Evolutionary conservation across 1,284 basidiomycete species (phyloP), one percentile per base, ranked within the genome.

Genomic region (Pterula multifida): DNA sequence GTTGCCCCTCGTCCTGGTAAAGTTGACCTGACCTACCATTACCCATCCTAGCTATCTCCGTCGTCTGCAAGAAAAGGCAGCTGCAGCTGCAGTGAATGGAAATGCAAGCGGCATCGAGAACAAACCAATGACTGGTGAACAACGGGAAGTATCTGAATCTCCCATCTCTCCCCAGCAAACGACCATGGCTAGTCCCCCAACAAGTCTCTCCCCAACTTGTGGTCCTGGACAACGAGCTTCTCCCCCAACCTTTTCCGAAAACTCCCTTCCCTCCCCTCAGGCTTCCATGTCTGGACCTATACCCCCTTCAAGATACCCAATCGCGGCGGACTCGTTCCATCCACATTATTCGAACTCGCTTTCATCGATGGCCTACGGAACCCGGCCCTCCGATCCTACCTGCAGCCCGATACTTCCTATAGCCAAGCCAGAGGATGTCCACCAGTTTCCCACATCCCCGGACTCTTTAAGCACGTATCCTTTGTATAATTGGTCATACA

Each of bases 51-150:
- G 85, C 49, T 89, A 89, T 63, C 68, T 89, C 48, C 76, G 86
- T 28, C 76, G 86, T 12, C 69, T 89, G 25, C 85, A 89, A 65
- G 85, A 88, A 62, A 83, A 82, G 1, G 79, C 79, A 2, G 79
- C 80, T 0, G 80, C 81, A 0, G 73, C 79, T n/a, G 70, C 73
- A 1, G 66, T 69, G 6, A 63, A 63, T 47, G 61, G 50, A 56
- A 71, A 64, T 53, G 58, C 67, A 57, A 56, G 65, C 50, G 51
- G 65, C 35, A 61, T 58, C 49, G 58, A 67, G 48, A 61, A 63
- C 46, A 70, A 70, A 49, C 58, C 61, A 19, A 6, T 4, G 9
- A 42, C 19, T 42, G 17, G n/a, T 9, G 39, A 42, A 42, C 39
- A 42, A 19, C 39, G 39, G 48, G 73, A 74, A 23, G 53, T 65